Base-by-base conservation (phyloP, 129 eudicot genomes). In the Apium graveolens region DNA sequence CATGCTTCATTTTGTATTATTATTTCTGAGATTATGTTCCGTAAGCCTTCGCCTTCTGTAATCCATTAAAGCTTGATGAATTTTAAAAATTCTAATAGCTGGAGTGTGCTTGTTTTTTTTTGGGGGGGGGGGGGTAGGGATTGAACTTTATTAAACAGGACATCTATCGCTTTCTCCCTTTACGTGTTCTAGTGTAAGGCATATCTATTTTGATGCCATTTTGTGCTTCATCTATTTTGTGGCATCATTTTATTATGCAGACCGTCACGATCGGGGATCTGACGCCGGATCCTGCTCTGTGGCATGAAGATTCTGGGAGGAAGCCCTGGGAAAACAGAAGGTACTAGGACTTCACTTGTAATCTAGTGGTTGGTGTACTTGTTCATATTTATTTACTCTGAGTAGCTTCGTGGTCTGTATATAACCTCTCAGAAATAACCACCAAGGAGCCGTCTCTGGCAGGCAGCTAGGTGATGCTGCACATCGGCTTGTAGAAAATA, bases 381-480 rank as follows among this genome's bases (percentile, higher is more conserved):
- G 43, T 24, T 37, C 5, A 20, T 70, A 37, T 70, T 17, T 70
- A 12, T 70, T 72, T 42, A 38, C 75, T 66, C 75, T 66, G 72
- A 66, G 11, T 66, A 31, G 10, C 39, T 53, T 9, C 32, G 20
- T 53, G 63, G 43, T 78, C 46, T 66, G 77, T 76, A 69, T 21
- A 41, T 53, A 17, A 20, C 66, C 62, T 68, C 57, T 71, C 86
- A 85, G 93, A 78, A 84, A 83, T 26, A 74, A 79, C 57, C 14
- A 32, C 60, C 77, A 43, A 43, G 77, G 77, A 26, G 31, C 34
- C 65, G 82, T 81, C 68, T 86, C 88, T 18, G 97, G 98, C 24
- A 75, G 79, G 49, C 90, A 85, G 70, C 87, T 94, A 46, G 92
- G 86, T 14, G 87, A 88, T 31, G 98, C 97, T 26, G 97, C 98